These are phyloP conservation scores for Zoysia pacifica DNA, from an alignment of 176 grass and related monocot genomes.

Conservation along the genomic window DNA sequence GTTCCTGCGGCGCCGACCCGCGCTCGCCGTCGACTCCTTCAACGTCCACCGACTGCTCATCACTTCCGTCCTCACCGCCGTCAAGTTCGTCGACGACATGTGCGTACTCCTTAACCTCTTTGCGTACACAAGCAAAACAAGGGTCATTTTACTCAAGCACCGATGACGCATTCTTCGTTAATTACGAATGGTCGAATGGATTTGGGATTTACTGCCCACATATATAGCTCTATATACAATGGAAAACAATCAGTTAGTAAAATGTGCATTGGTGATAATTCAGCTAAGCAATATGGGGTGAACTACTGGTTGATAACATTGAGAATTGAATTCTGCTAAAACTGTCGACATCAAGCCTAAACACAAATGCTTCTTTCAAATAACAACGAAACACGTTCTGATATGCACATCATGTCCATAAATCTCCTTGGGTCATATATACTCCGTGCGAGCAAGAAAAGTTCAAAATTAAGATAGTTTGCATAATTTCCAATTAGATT, in stretches of 20 bases:
- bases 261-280: not conserved
- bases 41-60: conserved; percentile 98
- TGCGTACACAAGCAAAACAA: not conserved
- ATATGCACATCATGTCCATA: conserved; percentile 1
- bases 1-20: conserved; percentile 66
- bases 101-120: conserved; percentile 25
- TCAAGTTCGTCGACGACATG: conserved; percentile 99
- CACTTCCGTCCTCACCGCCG: conserved; percentile 88
- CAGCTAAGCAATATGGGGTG: no score
- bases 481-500: not conserved
- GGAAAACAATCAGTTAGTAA: no score
- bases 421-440: not conserved
- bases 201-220: no score
- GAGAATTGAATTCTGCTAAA: conserved; percentile 15
- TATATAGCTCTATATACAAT: no score
- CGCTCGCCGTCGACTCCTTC: conserved; percentile 84
- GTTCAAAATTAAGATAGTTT: not conserved
- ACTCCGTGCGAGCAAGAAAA: not conserved
- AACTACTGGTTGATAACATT: no score
- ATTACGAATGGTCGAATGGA: no score
- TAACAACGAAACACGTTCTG: not conserved
- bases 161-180: not conserved
- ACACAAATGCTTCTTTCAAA: not conserved
- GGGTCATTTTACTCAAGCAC: not conserved
- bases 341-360: not conserved